A percentile compares a stretch with the other conserved stretches of the same genome.
phyloP scores from a whole-genome alignment of 2,329 filamentous ascomycete genomes.

The Sporothrix euskadiensis region DNA sequence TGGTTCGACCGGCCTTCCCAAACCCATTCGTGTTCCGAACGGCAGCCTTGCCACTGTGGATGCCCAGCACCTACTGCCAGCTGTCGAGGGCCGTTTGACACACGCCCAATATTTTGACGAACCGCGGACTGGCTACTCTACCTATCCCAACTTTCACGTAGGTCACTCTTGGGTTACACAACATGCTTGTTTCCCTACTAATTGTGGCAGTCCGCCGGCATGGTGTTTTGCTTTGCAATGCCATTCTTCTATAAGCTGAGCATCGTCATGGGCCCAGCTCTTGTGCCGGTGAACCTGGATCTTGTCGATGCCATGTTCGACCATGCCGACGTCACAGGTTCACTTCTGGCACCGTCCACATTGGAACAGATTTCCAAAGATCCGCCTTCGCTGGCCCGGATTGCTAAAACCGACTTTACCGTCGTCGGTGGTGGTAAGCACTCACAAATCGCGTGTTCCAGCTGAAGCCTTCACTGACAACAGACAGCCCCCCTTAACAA shows the following conservation, averaged over 20 bases:
- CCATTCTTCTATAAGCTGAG: neutral
- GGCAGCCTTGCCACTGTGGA: neutral
- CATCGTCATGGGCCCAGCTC: neutral
- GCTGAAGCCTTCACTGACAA: neutral
- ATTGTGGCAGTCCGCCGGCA: neutral
- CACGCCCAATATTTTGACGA: neutral
- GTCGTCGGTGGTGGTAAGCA: neutral
- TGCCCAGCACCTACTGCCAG: neutral
- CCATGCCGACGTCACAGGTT: neutral
- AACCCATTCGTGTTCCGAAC: neutral
- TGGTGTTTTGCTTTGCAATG: neutral
- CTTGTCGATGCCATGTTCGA: neutral
- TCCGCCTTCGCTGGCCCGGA: neutral
- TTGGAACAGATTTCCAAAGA: neutral
- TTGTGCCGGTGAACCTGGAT: neutral
- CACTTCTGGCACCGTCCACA: neutral
- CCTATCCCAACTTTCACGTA: conserved; percentile 2
- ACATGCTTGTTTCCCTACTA: neutral
- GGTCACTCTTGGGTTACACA: neutral
- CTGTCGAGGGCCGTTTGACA: neutral
- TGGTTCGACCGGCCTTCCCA: neutral
- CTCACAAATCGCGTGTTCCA: neutral
- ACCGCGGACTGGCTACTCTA: neutral
- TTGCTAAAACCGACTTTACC: neutral
- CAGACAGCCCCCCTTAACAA: neutral